phyloP scores from a whole-genome alignment of 192 early-diverging fungal genomes.

The Linnemannia hyalina region DNA sequence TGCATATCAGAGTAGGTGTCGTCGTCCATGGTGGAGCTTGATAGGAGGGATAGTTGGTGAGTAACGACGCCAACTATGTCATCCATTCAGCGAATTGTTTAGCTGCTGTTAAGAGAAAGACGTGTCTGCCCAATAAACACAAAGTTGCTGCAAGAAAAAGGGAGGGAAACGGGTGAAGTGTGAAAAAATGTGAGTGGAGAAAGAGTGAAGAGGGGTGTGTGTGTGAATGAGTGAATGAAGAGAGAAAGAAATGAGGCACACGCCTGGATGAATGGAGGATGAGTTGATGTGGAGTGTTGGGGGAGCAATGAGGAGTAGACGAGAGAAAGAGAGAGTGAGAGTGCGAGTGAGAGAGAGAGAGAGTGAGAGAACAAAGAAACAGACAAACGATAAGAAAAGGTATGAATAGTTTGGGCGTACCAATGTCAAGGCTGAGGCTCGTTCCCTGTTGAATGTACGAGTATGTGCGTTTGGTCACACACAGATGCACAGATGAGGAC shows the following conservation, averaged over 20 bases:
- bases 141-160: not conserved
- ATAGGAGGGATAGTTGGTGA: constrained; percentile 31
- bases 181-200: not conserved
- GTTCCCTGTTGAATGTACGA: not conserved
- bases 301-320: constrained; percentile 2
- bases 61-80: constrained; percentile 3
- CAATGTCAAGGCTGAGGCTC: not conserved
- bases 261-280: not conserved
- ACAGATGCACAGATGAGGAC: no score
- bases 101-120: not conserved
- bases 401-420: not conserved
- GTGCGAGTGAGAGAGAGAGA: no score
- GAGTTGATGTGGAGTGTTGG: constrained; percentile 8
- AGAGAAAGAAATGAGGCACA: not conserved
- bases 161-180: not conserved
- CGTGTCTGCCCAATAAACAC: not conserved
- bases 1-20: constrained; percentile 29
- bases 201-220: not conserved
- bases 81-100: not conserved
- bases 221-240: not conserved
- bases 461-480: no score
- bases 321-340: not conserved
- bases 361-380: not conserved
- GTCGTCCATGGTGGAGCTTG: constrained; percentile 35
- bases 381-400: not conserved